Base-by-base conservation (phyloP, 78 protist species). In the Ministeria vibrans region DNA sequence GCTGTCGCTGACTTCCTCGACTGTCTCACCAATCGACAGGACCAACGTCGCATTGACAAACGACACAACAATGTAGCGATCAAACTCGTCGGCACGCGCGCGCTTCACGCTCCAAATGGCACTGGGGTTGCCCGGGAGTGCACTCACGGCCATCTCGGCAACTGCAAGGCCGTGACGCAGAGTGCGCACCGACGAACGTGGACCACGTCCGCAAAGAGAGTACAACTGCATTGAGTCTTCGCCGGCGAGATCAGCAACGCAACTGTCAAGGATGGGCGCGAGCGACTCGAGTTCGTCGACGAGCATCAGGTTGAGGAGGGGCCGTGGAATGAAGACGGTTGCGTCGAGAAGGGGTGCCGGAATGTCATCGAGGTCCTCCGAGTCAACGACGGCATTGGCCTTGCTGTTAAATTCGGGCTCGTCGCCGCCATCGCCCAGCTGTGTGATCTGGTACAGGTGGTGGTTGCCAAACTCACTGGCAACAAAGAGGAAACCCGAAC, bases 391-490 rank as follows among this genome's bases (percentile, higher is more conserved):
- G 55, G n/a, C n/a, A 15, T 15, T 15, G 55, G 9, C 15, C n/a
- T 15, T 9, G n/a, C n/a, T 49, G 55, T 9, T 3, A n/a, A 44
- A 70, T 15, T 30, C 39, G 45, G 59, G 62, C 36, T 70, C 76
- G 62, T 88, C 89, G 51, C 83, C 86, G n/a, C 81, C 81, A 18
- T 87, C 84, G 32, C 80, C 90, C 75, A 89, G 41, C 36, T 83
- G 66, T 30, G 81, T 70, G 79, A 92, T 76, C 76, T 84, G 91
- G 77, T 77, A 86, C 61, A 87, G 70, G 41, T 32, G 36, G 51
- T 96, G 98, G 85, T 96, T 81, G 23, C 97, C 98, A 44, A 83
- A 91, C 84, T 97, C 99, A 30, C 96, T 55, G 22, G 99, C 99
- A 9, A 79, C 73, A 77, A 97, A 97, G 28, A 97, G 83, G 74